Base-by-base conservation (phyloP, 2,329 filamentous ascomycete species). In the Dissoconium aciculare region DNA sequence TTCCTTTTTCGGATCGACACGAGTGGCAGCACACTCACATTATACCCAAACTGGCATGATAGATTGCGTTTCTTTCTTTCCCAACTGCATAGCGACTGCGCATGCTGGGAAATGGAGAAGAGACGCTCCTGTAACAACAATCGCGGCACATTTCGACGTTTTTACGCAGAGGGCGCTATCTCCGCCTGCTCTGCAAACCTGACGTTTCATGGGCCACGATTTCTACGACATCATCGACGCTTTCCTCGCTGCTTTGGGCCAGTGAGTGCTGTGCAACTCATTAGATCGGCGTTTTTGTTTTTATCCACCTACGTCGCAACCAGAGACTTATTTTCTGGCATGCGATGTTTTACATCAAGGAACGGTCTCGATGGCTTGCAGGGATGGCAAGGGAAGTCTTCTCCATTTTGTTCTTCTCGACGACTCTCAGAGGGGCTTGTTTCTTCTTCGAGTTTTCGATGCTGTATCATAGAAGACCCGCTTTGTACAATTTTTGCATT, bases 1-100 rank as follows among this genome's bases (percentile, higher is more conserved):
- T 30, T 41, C 37, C 34, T 28, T 31, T 30, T 35, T 35, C 26
- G 37, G 41, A 44, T 44, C 41, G 34, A 32, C 36, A n/a, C 32
- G 41, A 44, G 41, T 37, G 41, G 37, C 33, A 28, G 29, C 25
- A 34, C 31, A 31, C 19, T 23, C 19, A 38, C 34, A 42, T 42
- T 39, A 44, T 44, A 44, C 41, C 41, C 41, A 37, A 33, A 28
- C 33, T 37, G 40, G 39, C 41, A 44, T 44, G 37, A 44, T 44
- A 42, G 39, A 42, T 36, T 36, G 41, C 41, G 41, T 44, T 43
- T 23, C 19, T 23, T 23, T 8, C 19, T 23, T 23, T 23, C 19
- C 19, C n/a, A n/a, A 23, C n/a, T 23, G 19, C 19, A 23, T 23
- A 8, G 19, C 19, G 19, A 23, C 19, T 8, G 19, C 19, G 19